Percentiles rank a stretch among this genome's conserved stretches.
phyloP scores from a whole-genome alignment of 352 stramenopile species.

The Globisporangium nunn region DNA sequence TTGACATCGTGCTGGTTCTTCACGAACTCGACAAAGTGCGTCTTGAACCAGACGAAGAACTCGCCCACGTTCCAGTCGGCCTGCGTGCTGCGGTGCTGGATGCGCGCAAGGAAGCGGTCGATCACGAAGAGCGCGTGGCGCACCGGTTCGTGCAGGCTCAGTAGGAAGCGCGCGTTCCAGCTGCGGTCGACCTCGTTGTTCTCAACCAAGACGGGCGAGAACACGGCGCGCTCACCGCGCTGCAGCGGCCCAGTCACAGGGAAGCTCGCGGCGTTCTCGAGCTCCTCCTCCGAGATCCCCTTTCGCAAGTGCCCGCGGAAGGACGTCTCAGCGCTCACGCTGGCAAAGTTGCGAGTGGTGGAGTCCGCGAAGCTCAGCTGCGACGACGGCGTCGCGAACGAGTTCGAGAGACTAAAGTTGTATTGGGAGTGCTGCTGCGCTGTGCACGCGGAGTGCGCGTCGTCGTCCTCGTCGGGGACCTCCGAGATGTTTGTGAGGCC shows the following conservation, averaged over 20 bases:
- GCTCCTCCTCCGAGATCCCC: conserved; percentile 32
- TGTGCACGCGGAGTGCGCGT: not conserved
- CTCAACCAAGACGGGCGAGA: conserved; percentile 53
- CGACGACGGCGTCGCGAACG: conserved; percentile 4
- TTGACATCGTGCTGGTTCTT: conserved; percentile 69
- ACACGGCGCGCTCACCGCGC: conserved; percentile 46
- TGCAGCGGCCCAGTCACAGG: conserved; percentile 36
- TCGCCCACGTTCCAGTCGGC: conserved; percentile 51
- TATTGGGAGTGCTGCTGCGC: not conserved
- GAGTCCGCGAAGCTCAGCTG: not conserved
- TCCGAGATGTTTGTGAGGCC: conserved; percentile 16
- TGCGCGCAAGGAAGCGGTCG: conserved; percentile 71
- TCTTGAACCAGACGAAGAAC: conserved; percentile 80
- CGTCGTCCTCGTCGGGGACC: conserved; percentile 8
- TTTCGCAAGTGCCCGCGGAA: conserved; percentile 20
- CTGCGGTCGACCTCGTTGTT: conserved; percentile 46
- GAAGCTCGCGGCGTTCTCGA: conserved; percentile 27
- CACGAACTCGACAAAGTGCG: conserved; percentile 76
- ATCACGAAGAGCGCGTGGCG: conserved; percentile 78
- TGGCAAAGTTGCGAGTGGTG: not conserved
- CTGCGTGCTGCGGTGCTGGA: conserved; percentile 28
- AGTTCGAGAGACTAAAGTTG: conserved; percentile 9
- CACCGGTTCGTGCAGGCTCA: conserved; percentile 72
- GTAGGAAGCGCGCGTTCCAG: conserved; percentile 71
- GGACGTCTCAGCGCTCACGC: conserved; percentile 3